Percentiles rank a stretch among this genome's conserved stretches.
Conservation (phyloP, 1,284 basidiomycete genomes). For the Uromyces viciae-fabae region DNA sequence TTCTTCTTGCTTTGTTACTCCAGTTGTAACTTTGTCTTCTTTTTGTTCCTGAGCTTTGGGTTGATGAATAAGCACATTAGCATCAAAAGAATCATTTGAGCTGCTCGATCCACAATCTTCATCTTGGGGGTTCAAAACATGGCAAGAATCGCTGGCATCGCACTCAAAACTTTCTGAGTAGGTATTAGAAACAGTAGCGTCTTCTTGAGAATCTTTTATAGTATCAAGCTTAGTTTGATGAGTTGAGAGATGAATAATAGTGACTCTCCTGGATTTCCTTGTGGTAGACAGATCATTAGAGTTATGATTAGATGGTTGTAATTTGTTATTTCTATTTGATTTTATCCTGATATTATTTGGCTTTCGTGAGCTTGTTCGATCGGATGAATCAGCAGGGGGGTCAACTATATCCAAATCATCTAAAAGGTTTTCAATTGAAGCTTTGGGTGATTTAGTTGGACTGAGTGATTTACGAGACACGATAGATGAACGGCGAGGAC, state of each 20-base stretch:
- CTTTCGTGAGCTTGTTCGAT: background rate
- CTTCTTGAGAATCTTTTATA: background rate
- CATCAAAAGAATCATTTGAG: background rate
- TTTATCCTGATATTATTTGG: background rate
- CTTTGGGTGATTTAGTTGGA: slow-evolving; percentile 26
- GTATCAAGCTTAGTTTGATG: background rate
- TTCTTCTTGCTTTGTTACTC: no score
- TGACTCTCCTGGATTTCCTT: background rate
- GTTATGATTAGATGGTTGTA: background rate
- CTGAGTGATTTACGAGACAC: background rate
- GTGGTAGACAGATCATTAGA: background rate
- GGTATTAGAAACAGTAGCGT: no score
- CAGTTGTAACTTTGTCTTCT: no score
- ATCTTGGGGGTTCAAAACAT: background rate
- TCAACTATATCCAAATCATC: slow-evolving; percentile 18
- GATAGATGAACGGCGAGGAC: slow-evolving; percentile 4
- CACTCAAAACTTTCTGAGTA: background rate
- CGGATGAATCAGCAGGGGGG: background rate
- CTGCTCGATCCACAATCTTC: background rate
- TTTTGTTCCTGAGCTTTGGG: background rate
- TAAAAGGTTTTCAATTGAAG: background rate
- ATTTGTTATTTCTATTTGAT: background rate
- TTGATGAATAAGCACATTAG: background rate
- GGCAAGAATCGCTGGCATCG: background rate
- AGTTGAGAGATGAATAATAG: background rate